phyloP scores from a whole-genome alignment of 306 rosid species.

The Hippophae tibetana region DNA sequence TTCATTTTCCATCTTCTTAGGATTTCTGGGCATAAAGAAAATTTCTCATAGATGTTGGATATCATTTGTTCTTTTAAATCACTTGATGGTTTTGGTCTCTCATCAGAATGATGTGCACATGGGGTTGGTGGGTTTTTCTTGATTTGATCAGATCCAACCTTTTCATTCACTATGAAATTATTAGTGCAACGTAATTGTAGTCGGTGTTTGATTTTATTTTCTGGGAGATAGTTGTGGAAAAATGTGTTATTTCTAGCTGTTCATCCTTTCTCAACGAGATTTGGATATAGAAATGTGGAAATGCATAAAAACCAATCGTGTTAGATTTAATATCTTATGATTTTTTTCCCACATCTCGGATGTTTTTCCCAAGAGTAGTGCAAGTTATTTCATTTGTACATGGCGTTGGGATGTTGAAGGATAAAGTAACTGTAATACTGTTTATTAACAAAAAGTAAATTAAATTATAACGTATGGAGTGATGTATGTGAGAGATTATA shows the following conservation, averaged over 20 bases:
- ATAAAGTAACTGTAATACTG: no score
- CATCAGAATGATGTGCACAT: neutral
- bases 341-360: no score
- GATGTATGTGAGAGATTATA: no score
- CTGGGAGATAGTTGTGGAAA: neutral
- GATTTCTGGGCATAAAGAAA: neutral
- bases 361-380: no score
- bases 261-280: no score
- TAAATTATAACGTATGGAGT: no score
- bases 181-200: slow-evolving; percentile 2
- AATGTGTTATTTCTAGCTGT: neutral
- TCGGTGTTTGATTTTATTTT: neutral
- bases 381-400: no score
- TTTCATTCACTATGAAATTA: neutral
- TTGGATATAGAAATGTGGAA: no score
- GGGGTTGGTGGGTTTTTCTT: neutral
- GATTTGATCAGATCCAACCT: neutral
- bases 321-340: no score
- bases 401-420: no score
- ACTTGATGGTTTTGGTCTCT: neutral
- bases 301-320: no score
- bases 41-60: slow-evolving; percentile 2
- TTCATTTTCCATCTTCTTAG: neutral
- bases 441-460: no score
- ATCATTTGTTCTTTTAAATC: neutral